phyloP scores from a whole-genome alignment of 148 eudicot genomes.

The Suaeda aralocaspica region DNA sequence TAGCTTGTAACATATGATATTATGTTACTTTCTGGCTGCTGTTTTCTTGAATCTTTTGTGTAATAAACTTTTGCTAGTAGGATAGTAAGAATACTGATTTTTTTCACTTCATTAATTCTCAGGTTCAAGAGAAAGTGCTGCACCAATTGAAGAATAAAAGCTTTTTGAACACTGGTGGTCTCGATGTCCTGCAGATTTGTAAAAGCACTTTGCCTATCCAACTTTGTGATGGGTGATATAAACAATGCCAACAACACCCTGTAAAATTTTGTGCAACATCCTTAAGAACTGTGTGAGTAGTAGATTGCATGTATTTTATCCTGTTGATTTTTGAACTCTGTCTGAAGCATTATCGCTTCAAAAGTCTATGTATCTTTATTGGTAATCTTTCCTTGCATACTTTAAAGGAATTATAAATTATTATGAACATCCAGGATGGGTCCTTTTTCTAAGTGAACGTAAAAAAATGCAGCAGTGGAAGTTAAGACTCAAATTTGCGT shows the following conservation, averaged over 20 bases:
- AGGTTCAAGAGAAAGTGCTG: slow-evolving; percentile 15
- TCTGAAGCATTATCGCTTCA: background rate
- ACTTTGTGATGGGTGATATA: background rate
- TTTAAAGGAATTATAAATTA: background rate
- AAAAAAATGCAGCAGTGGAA: background rate
- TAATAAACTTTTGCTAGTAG: background rate
- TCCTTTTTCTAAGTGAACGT: background rate
- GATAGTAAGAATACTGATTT: background rate
- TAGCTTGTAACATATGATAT: background rate
- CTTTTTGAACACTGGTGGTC: background rate
- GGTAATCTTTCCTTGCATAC: background rate
- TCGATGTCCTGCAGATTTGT: background rate
- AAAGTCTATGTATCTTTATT: background rate
- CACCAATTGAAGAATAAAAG: slow-evolving; percentile 1
- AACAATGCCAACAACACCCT: background rate
- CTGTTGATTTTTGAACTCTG: background rate
- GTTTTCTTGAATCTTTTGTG: background rate
- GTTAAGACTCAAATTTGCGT: background rate
- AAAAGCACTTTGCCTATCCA: background rate
- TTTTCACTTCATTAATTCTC: background rate
- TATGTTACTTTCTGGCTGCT: background rate
- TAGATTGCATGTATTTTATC: background rate
- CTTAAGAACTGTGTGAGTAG: background rate
- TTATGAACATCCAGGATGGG: no score
- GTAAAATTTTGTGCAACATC: background rate